phyloP scores from a whole-genome alignment of 1,284 basidiomycete species.

The Microbotryomycetes sp. region DNA sequence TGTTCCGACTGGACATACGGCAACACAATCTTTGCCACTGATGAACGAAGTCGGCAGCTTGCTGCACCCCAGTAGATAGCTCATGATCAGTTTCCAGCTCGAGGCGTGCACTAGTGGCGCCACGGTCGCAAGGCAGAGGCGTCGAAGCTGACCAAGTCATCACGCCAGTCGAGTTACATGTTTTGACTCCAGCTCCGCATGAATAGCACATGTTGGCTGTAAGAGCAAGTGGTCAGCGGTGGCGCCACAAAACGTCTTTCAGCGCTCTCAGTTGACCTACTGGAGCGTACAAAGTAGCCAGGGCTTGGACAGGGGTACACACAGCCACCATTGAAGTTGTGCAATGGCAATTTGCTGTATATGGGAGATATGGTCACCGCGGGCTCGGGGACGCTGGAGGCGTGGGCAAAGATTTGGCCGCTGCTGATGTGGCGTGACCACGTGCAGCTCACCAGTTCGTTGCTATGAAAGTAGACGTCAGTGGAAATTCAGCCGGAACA shows the following conservation, averaged over 20 bases:
- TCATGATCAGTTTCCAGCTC: no score
- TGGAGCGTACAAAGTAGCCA: not conserved
- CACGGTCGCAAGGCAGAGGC: no score
- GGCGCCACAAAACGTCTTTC: not conserved
- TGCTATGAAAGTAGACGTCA: no score
- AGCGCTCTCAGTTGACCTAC: not conserved
- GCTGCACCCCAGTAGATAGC: no score
- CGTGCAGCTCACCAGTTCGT: no score
- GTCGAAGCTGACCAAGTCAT: not conserved
- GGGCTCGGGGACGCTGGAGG: no score
- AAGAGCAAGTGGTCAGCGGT: not conserved
- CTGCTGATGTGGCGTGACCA: no score
- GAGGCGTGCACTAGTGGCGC: no score
- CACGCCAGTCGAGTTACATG: not conserved
- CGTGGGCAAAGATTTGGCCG: no score
- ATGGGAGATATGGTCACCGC: no score
- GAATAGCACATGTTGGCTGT: not conserved
- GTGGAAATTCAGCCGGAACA: no score
- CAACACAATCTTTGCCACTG: not conserved
- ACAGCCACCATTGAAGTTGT: not conserved
- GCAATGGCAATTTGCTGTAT: not conserved
- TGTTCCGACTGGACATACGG: not conserved
- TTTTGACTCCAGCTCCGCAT: not conserved
- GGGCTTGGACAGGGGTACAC: not conserved
- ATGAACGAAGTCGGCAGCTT: not conserved